Evolutionary conservation across 2,329 filamentous ascomycete genomes (phyloP).

Genomic region (Penicillium crustosum): DNA sequence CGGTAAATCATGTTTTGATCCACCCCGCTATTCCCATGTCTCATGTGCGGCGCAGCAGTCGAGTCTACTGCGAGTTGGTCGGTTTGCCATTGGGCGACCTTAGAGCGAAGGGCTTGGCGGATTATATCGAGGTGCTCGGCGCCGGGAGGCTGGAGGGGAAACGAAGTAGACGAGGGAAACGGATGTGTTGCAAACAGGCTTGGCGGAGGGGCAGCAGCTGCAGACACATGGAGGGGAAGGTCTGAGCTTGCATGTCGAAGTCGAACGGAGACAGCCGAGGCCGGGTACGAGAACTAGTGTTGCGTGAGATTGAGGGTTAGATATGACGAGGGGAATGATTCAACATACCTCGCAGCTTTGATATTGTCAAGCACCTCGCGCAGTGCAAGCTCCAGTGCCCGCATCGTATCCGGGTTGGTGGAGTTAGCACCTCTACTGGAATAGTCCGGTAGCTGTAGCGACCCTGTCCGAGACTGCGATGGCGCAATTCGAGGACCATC

Average conservation of each 20-base stretch:
- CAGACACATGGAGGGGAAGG: constrained; percentile 81
- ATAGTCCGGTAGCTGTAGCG: constrained; percentile 48
- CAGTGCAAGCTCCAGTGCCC: constrained; percentile 80
- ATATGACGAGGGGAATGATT: not conserved
- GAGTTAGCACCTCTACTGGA: constrained; percentile 63
- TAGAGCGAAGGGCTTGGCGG: constrained; percentile 63
- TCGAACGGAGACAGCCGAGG: constrained; percentile 58
- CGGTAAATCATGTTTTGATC: constrained; percentile 43
- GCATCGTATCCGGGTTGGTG: constrained; percentile 76
- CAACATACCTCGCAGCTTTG: constrained; percentile 74
- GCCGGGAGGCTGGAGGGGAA: constrained; percentile 75
- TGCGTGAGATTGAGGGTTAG: constrained; percentile 11
- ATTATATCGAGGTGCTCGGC: constrained; percentile 73
- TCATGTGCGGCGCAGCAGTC: constrained; percentile 39
- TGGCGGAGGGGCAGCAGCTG: constrained; percentile 77
- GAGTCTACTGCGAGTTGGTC: constrained; percentile 38
- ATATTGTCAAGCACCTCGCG: constrained; percentile 78
- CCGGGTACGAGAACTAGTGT: constrained; percentile 44
- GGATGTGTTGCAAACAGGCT: constrained; percentile 80
- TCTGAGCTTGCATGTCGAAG: constrained; percentile 81
- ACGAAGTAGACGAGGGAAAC: constrained; percentile 73
- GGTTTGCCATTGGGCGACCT: constrained; percentile 66
- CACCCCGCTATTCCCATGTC: constrained; percentile 26
- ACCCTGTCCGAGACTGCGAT: constrained; percentile 35
- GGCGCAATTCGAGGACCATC: constrained; percentile 37